Evolutionary conservation across 2,329 filamentous ascomycete species (phyloP), one percentile per base, ranked within the genome.

Genomic region (Xylariaceae sp.): DNA sequence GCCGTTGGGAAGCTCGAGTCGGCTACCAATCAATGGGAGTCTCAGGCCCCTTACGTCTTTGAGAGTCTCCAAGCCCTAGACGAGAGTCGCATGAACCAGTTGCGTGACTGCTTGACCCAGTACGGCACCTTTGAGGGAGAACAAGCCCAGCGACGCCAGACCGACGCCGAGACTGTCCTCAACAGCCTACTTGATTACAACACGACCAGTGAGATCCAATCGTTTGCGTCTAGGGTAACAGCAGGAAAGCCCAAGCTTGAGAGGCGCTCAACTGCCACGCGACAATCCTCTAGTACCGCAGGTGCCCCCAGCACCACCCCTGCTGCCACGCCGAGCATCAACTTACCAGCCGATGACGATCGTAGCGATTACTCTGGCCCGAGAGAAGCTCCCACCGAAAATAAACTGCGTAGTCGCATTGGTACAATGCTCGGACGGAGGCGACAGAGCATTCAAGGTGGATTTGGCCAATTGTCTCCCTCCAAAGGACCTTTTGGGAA

Each of bases 41-140:
- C 89, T 1, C 90, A 95, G 65, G 89, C 93, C 12, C 93, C 93
- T 1, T 97, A 88, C 67, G 86, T 96, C 49, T 96, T 95, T 62
- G 93, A 98, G 68, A 86, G 85, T 49, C 79, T 98, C 21, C 93
- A 98, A 65, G 85, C 88, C 5, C 73, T 94, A 23, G 93, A 98
- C 62, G 93, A 98, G 70, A 84, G 80, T 57, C 82, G 93, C 45
- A 74, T 94, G 55, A 95, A 96, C 65, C 86, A 94, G 61, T 75
- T 98, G 48, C 86, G 92, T 50, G 92, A 97, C 66, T 80, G 88
- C 33, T 77, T 98, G 49, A 97, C 93, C 1, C 91, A 96, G 61
- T 86, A 92, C 58, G 85, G 95, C 66, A 98, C 93, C 0, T 86
- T 95, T 63, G 92, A 97, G 65, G 80, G 88, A 22, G 93, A 98